Conservation (phyloP, 805 yeast species). For the Schizosaccharomyces cryophilus region DNA sequence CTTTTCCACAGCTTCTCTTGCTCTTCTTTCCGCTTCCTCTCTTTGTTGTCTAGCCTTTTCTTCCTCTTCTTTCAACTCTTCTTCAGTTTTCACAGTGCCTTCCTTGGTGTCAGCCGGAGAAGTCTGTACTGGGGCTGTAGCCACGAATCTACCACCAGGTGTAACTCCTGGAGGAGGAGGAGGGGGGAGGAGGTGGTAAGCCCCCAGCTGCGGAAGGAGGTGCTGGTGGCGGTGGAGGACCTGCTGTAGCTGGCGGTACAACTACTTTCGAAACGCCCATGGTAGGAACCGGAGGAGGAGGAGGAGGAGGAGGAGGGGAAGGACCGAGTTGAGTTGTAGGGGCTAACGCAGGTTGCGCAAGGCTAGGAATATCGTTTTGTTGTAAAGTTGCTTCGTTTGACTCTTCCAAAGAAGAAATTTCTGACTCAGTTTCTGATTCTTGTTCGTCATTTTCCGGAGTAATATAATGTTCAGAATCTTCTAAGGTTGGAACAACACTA, state of each 20-base stretch:
- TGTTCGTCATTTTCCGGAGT: not conserved
- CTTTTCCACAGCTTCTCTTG: not conserved
- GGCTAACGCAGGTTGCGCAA: not conserved
- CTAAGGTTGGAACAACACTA: not conserved
- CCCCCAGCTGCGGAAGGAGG: not conserved
- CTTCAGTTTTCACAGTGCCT: not conserved
- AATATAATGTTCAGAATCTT: not conserved
- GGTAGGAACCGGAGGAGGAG: not conserved
- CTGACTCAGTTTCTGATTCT: not conserved
- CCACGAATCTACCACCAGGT: not conserved
- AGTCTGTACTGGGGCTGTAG: not conserved
- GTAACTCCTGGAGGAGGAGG: not conserved
- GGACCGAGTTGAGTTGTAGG: not conserved
- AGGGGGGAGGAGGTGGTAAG: not conserved
- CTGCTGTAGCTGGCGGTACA: not conserved
- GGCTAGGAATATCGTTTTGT: not conserved
- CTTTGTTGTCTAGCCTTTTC: not conserved
- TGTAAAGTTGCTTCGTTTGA: not conserved
- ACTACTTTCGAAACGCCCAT: not conserved
- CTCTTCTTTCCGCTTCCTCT: not conserved
- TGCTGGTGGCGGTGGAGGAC: not conserved
- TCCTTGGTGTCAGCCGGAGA: not conserved
- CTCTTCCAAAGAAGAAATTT: not conserved
- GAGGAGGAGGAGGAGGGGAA: constrained; percentile 1
- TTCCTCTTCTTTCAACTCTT: not conserved